A percentile compares a stretch with the other conserved stretches of the same genome.
phyloP scores from a whole-genome alignment of 306 rosid species.

The Lotus japonicus region DNA sequence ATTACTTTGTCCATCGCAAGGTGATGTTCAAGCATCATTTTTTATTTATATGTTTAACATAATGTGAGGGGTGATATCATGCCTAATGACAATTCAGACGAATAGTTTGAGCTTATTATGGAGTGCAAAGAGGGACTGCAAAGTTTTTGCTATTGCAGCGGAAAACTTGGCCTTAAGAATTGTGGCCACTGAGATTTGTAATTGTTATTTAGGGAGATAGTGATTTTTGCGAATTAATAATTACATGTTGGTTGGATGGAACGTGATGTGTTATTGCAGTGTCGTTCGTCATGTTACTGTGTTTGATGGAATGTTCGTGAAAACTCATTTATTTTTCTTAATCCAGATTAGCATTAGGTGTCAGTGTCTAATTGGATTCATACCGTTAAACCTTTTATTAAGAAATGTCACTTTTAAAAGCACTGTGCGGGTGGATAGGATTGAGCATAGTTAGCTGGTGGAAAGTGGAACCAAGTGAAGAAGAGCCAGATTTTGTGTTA shows the following conservation, averaged over 20 bases:
- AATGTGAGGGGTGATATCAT: neutral
- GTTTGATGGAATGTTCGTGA: neutral
- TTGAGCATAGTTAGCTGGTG: conserved; percentile 4
- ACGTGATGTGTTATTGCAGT: neutral
- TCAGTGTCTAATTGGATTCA: conserved; percentile 13
- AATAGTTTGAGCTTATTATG: neutral
- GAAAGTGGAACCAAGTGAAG: conserved; percentile 29
- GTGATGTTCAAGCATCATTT: no score
- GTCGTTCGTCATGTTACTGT: neutral
- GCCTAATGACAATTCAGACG: neutral
- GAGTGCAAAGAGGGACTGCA: neutral
- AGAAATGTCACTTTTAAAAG: neutral
- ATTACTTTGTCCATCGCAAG: no score
- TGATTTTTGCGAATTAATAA: neutral
- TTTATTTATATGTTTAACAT: no score
- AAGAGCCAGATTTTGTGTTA: conserved; percentile 36
- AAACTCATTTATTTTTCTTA: neutral
- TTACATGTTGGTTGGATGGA: neutral
- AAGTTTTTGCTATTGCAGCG: neutral
- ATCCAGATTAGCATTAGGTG: neutral
- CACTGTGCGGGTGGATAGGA: conserved; percentile 43
- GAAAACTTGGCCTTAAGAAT: neutral
- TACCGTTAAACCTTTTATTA: conserved; percentile 6
- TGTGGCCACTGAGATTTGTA: neutral
- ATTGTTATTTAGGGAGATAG: neutral